Conservation (phyloP, 2,329 filamentous ascomycete genomes). For the Ploettnerulaceae sp. region DNA sequence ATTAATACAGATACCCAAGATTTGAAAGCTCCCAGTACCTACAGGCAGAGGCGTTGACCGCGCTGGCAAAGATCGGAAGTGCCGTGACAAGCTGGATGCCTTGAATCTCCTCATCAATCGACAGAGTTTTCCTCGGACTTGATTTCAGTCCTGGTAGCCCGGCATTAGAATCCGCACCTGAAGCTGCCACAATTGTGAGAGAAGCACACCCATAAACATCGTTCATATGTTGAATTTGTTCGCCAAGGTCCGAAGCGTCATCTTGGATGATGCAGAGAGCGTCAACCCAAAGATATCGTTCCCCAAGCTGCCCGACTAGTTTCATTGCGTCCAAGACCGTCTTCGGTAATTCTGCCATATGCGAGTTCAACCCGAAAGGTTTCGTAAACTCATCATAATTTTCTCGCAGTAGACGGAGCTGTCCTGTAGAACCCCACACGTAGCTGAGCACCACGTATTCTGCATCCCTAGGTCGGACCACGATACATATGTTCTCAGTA, state of each 20-base stretch:
- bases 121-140: neutral
- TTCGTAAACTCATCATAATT: neutral
- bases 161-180: neutral
- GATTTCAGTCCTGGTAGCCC: neutral
- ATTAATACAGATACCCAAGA: neutral
- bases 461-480: neutral
- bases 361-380: neutral
- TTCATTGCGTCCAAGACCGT: neutral
- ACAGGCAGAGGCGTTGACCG: neutral
- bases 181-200: neutral
- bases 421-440: neutral
- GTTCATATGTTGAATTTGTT: neutral
- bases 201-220: neutral
- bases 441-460: neutral
- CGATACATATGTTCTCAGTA: neutral
- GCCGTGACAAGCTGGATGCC: neutral
- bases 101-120: neutral
- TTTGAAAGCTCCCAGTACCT: neutral
- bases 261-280: neutral
- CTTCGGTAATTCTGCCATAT: neutral
- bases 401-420: neutral
- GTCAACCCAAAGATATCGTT: constrained; percentile 1
- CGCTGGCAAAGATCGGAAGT: neutral
- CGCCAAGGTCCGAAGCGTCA: neutral
- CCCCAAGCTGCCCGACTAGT: neutral